These are phyloP conservation scores for Sanghuangporus baumii DNA, from an alignment of 1,284 basidiomycete species.

Conservation along the genomic window DNA sequence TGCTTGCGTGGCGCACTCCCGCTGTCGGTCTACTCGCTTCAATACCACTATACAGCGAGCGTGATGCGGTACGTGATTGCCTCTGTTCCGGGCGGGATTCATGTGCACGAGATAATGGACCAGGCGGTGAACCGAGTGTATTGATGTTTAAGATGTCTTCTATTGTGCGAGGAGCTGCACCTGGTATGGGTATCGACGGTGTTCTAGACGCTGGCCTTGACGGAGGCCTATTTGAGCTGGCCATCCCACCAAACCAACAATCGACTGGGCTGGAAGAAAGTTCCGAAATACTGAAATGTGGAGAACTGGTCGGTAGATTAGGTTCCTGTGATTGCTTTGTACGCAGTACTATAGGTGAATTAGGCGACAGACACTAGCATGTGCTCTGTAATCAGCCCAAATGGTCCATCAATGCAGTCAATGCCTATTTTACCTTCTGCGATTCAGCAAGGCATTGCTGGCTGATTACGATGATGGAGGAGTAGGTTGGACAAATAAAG, in stretches of 20 bases:
- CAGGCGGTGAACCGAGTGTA: constrained; percentile 6
- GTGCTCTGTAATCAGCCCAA: background rate
- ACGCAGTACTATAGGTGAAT: background rate
- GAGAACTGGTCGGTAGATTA: background rate
- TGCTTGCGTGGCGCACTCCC: constrained; percentile 5
- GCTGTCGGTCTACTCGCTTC: constrained; percentile 5
- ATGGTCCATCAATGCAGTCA: background rate
- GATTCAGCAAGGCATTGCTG: background rate
- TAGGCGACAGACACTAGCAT: background rate
- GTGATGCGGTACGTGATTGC: background rate
- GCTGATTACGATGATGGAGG: background rate
- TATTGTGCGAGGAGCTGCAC: constrained; percentile 12
- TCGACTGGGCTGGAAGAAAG: background rate
- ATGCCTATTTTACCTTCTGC: background rate
- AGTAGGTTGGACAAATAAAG: background rate
- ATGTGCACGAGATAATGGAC: background rate
- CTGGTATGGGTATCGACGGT: constrained; percentile 16
- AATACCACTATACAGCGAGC: constrained; percentile 12
- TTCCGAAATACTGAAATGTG: background rate
- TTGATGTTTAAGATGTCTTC: constrained; percentile 18
- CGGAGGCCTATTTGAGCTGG: constrained; percentile 11
- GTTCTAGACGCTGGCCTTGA: constrained; percentile 14
- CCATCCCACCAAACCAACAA: constrained; percentile 2
- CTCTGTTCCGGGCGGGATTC: background rate
- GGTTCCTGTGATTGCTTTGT: background rate